These are phyloP conservation scores for Nematodospora valgi DNA, from an alignment of 805 yeast species.

Conservation along the genomic window DNA sequence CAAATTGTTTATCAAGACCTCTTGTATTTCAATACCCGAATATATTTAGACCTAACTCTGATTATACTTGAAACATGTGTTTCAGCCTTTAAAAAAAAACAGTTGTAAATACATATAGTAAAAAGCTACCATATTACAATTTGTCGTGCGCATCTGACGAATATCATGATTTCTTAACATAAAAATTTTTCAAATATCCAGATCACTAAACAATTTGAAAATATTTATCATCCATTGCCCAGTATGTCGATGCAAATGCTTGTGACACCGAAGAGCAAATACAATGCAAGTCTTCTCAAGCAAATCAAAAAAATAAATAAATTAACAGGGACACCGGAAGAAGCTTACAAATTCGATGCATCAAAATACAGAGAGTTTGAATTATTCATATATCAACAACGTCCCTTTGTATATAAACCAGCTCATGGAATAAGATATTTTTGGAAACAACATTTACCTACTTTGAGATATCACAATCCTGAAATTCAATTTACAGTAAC, in stretches of 20 bases:
- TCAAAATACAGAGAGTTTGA: conserved; percentile 38
- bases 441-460: conserved; percentile 72
- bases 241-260: conserved; percentile 5
- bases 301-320: conserved; percentile 50
- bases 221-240: too few relatives aligned
- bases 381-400: conserved; percentile 46
- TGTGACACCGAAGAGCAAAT: conserved; percentile 8
- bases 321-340: conserved; percentile 46
- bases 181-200: too few relatives aligned
- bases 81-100: too few relatives aligned
- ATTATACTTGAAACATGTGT: too few relatives aligned
- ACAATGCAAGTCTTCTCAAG: conserved; percentile 36
- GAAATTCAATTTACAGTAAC: conserved; percentile 56
- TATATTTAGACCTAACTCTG: too few relatives aligned
- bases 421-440: conserved; percentile 70
- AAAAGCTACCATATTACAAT: too few relatives aligned
- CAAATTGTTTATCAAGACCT: too few relatives aligned
- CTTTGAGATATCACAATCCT: conserved; percentile 83
- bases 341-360: conserved; percentile 31
- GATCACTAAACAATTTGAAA: too few relatives aligned
- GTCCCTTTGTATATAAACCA: conserved; percentile 35
- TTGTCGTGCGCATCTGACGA: too few relatives aligned
- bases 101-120: too few relatives aligned
- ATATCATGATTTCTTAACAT: too few relatives aligned
- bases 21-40: too few relatives aligned